Evolutionary conservation across 2,329 filamentous ascomycete genomes (phyloP).

Genomic region (Cladosporium cucumerinum): DNA sequence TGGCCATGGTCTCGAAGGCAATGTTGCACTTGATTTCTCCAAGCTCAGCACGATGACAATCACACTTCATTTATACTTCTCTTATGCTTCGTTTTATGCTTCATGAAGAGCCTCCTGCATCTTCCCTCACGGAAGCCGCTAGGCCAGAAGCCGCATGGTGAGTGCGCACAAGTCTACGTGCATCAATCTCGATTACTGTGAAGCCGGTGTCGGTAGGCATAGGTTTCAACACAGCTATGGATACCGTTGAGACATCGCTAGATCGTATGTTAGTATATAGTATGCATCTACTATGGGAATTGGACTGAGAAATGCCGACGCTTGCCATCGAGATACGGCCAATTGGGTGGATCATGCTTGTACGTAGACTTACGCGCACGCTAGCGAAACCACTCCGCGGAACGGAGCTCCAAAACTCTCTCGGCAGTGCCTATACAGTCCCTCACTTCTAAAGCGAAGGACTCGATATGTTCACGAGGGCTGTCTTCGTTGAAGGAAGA

Average conservation of each 20-base stretch:
- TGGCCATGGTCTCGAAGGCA: background rate
- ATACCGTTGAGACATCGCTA: background rate
- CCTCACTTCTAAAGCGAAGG: background rate
- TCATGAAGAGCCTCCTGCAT: background rate
- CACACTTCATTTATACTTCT: background rate
- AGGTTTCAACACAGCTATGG: background rate
- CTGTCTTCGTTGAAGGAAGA: too few relatives aligned
- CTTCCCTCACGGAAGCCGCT: background rate
- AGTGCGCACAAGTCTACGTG: background rate
- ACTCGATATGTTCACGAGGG: too few relatives aligned
- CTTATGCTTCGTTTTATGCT: background rate
- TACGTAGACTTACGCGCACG: background rate
- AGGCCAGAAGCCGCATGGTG: background rate
- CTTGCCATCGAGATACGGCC: background rate
- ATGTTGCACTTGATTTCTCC: background rate
- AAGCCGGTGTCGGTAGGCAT: background rate
- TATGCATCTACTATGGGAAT: background rate
- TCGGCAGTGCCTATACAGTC: background rate
- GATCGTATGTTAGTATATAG: too few relatives aligned
- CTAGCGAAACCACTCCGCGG: background rate
- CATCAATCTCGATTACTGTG: background rate
- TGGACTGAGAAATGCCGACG: background rate
- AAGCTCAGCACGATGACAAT: background rate
- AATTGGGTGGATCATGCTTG: background rate
- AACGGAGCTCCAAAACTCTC: background rate